A percentile compares a stretch with the other conserved stretches of the same genome.
Conservation (phyloP, 2,329 filamentous ascomycete species). For the Calonectria henricotiae region DNA sequence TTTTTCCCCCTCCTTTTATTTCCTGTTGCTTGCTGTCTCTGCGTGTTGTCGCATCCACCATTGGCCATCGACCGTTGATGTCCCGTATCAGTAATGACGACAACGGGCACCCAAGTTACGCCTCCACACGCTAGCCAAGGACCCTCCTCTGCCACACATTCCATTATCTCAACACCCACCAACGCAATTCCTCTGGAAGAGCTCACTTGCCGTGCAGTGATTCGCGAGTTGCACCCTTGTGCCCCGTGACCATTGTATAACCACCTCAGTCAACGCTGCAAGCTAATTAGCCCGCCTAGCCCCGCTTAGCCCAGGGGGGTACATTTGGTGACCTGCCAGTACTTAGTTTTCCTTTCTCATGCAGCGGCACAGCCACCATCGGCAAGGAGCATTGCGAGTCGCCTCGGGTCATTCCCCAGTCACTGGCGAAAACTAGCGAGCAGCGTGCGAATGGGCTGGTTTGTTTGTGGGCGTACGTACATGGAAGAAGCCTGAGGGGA, state of each 20-base stretch:
- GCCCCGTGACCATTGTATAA: constrained; percentile 25
- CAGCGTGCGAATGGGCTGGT: neutral
- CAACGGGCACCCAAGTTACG: constrained; percentile 15
- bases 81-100: constrained; percentile 30
- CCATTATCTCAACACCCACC: constrained; percentile 22
- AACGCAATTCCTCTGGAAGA: neutral
- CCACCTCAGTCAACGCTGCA: constrained; percentile 25
- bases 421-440: neutral
- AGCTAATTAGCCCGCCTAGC: constrained; percentile 29
- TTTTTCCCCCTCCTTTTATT: neutral
- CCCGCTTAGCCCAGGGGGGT: constrained; percentile 7
- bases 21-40: constrained; percentile 6
- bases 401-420: constrained; percentile 23
- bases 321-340: constrained; percentile 28
- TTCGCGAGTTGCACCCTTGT: constrained; percentile 23
- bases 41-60: neutral
- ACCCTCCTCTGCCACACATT: constrained; percentile 13
- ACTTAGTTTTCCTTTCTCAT: constrained; percentile 17
- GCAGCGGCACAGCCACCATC: constrained; percentile 29
- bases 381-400: constrained; percentile 27
- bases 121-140: constrained; percentile 4
- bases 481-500: constrained; percentile 4
- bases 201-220: constrained; percentile 1
- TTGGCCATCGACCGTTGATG: neutral
- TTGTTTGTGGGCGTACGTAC: neutral